Evolutionary conservation across 805 yeast genomes (phyloP), one percentile per base, ranked within the genome.

Genomic region (Kuraishia capsulata): DNA sequence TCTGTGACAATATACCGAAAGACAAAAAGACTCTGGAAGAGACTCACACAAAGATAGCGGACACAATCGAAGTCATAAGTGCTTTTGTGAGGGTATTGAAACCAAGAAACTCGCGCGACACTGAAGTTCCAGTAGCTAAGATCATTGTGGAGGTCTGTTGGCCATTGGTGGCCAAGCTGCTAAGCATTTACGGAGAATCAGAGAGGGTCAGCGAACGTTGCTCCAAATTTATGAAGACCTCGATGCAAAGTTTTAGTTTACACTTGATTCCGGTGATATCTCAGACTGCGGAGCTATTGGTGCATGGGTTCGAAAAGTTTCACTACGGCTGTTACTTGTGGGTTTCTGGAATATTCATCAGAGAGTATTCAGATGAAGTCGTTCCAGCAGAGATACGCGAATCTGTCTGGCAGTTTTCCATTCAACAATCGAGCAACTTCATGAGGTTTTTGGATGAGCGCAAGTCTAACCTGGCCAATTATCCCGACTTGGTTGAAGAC

Each of bases 251-350:
- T 11, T 79, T 74, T 54, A 72, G 72, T 38, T 61, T 67, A 9
- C 78, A 67, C 48, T 54, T 84, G 42, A 53, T 65, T 18, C 79
- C 83, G 3, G 65, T 83, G 19, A 62, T 89, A 16, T 72, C 77
- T 3, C 67, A 73, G 11, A 71, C 87, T 29, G 86, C 87, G 1
- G 78, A 71, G 39, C 59, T 80, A 36, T 67, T 88, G 39, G 80
- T 75, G 17, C 67, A 69, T 29, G 92, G 94, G 1, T 89, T 87
- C 61, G 69, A 76, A 33, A 61, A 62, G 20, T 81, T 81, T 17
- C 73, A 77, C 26, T 74, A 64, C 50, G 97, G 96, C 3, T 85
- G 95, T 54, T 88, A 81, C 53, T 61, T 89, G 40, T 89, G 95
- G 92, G 90, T 85, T 11, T 80, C 95, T 2, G 97, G 96, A 6